Conservation (phyloP, 2,329 filamentous ascomycete genomes). For the Calonectria crousiana region DNA sequence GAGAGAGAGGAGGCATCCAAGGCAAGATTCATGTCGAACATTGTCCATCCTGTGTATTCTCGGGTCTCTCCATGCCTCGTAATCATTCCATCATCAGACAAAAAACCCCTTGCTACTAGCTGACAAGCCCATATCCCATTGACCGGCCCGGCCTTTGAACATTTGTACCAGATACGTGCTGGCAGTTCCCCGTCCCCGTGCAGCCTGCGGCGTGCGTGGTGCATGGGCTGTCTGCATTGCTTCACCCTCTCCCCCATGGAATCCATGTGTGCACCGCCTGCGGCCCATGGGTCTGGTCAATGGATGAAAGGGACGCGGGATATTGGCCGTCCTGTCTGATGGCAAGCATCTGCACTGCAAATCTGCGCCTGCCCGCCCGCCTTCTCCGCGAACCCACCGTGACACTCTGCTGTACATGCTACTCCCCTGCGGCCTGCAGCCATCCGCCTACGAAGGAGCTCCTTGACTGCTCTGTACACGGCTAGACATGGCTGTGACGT, state of each 20-base stretch:
- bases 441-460: conserved; percentile 13
- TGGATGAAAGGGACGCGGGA: neutral
- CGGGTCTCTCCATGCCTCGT: conserved; percentile 2
- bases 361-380: conserved; percentile 20
- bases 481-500: neutral
- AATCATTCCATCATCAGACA: neutral
- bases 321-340: neutral
- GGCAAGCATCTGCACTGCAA: conserved; percentile 11
- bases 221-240: conserved; percentile 21
- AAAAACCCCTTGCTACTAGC: conserved; percentile 1
- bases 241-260: conserved; percentile 2
- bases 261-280: conserved; percentile 7
- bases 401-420: conserved; percentile 26
- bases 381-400: conserved; percentile 34
- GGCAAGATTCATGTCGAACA: conserved; percentile 1
- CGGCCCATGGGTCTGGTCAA: conserved; percentile 3
- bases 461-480: neutral
- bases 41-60: neutral
- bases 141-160: conserved; percentile 21
- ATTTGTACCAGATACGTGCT: conserved; percentile 17
- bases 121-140: conserved; percentile 14
- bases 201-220: conserved; percentile 19
- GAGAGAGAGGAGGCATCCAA: neutral
- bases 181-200: conserved; percentile 23
- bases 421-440: conserved; percentile 35